These are phyloP conservation scores for Mycena floridula DNA, from an alignment of 768 basidiomycete genomes.

Conservation along the genomic window DNA sequence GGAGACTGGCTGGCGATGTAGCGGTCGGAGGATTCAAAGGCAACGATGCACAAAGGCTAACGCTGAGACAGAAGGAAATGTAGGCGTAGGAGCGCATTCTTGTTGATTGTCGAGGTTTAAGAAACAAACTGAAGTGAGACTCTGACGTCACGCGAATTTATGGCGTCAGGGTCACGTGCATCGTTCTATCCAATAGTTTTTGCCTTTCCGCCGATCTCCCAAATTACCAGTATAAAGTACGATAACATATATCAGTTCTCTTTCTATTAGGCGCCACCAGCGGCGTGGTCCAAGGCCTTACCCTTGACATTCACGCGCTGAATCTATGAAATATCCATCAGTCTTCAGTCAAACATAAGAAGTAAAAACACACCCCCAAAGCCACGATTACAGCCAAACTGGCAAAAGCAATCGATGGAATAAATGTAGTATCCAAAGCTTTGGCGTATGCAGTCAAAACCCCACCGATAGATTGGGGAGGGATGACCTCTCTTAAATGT, in stretches of 20 bases:
- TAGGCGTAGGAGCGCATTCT: background rate
- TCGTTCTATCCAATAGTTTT: too few relatives aligned
- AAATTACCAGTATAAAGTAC: too few relatives aligned
- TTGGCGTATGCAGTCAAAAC: background rate
- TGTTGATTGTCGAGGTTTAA: background rate
- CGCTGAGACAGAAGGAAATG: background rate
- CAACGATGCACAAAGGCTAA: background rate
- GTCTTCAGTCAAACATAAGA: background rate
- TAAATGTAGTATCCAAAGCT: conserved; percentile 4
- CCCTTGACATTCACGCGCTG: background rate
- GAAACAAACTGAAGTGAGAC: background rate
- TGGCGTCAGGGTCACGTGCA: background rate
- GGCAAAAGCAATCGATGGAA: background rate
- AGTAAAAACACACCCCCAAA: background rate
- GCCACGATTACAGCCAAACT: background rate
- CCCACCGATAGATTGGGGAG: background rate
- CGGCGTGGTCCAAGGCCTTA: background rate
- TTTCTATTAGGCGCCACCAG: too few relatives aligned
- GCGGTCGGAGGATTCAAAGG: background rate
- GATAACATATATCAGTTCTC: too few relatives aligned
- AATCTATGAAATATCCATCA: background rate
- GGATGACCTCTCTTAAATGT: background rate
- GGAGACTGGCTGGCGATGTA: background rate
- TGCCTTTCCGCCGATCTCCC: too few relatives aligned
- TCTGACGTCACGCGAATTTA: background rate